Base-by-base conservation (phyloP, 352 stramenopile genomes). In the Bremia lactucae region DNA sequence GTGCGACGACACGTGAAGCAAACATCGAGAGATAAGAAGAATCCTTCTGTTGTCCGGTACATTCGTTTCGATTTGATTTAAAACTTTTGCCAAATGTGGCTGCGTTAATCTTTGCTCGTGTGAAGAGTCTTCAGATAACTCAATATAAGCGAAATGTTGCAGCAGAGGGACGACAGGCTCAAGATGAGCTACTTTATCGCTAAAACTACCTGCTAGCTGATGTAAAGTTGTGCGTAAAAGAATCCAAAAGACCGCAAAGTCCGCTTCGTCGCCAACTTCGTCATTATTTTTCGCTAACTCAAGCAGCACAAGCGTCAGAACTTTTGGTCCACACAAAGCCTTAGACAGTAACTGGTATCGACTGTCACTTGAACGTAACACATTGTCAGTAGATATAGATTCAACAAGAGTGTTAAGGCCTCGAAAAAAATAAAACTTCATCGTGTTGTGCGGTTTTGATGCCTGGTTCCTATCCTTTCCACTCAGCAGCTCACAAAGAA, bases 141-240 rank as follows among this genome's bases (percentile, higher is more conserved):
- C 63, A 7, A 65, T 42, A 31, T 81, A 83, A 15, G 71, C 65
- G 35, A 79, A 76, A 20, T 81, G 68, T 36, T 83, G 71, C 7
- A 83, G 28, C 22, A 78, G 15, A n/a, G 71, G 60, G 16, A 80
- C 36, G 23, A 62, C 42, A 5, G 62, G 46, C 6, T 43, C 19
- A 10, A 80, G 24, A 13, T 21, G 2, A 6, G 26, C 19, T n/a
- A 79, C 10, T 19, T 62, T 45, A 2, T 56, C 36, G 6, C 28
- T 44, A 21, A 41, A 55, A 3, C 20, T 39, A 6, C 6, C 19
- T 21, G 26, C 31, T 24, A 75, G 31, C 7, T 61, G 55, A 3
- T 29, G 39, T 21, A 72, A 46, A 36, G 52, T 29, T 20, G 50
- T 15, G n/a, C 38, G 31, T 19, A 79, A 28, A 20, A 68, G 31